Evolutionary conservation across 2,329 filamentous ascomycete genomes (phyloP).

Genomic region (Dactylellina parvicollis): DNA sequence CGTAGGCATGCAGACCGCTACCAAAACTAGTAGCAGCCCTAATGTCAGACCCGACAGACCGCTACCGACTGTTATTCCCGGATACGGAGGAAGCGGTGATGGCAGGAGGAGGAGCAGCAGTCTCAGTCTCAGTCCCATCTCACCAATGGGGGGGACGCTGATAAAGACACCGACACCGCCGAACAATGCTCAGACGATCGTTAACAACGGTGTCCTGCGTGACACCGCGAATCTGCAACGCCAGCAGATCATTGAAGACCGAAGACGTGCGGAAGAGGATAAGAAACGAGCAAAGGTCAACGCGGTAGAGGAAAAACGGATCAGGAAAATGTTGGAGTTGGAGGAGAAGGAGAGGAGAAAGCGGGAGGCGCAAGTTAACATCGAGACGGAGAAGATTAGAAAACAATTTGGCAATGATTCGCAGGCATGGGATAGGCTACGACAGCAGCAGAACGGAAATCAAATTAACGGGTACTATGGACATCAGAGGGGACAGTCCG

Average conservation of each 20-base stretch:
- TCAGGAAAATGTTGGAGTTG: slow-evolving; percentile 55
- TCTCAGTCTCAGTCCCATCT: slow-evolving; percentile 42
- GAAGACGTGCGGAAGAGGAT: slow-evolving; percentile 61
- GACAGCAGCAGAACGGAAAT: slow-evolving; percentile 11
- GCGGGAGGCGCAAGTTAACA: slow-evolving; percentile 71
- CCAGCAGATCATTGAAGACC: slow-evolving; percentile 66
- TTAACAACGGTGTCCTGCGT: slow-evolving; percentile 56
- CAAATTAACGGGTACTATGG: slow-evolving; percentile 23
- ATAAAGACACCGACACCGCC: slow-evolving; percentile 25
- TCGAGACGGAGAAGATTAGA: slow-evolving; percentile 77
- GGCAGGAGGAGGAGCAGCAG: slow-evolving; percentile 61
- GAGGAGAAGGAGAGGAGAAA: slow-evolving; percentile 60
- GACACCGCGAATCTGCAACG: slow-evolving; percentile 63
- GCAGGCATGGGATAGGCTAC: slow-evolving; percentile 28
- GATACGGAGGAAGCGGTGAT: not conserved
- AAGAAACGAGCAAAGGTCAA: slow-evolving; percentile 58
- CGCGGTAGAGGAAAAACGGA: slow-evolving; percentile 54
- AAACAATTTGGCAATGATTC: slow-evolving; percentile 55
- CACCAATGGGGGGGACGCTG: slow-evolving; percentile 46
- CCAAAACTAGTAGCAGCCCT: slow-evolving; percentile 9
- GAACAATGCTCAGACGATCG: slow-evolving; percentile 46
- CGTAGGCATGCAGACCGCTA: slow-evolving; percentile 65
- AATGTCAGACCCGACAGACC: slow-evolving; percentile 53
- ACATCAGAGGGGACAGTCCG: slow-evolving; percentile 40
- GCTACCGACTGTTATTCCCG: slow-evolving; percentile 48